Base-by-base conservation (phyloP, 257 asterid genomes). In the Oldenlandia corymbosa region DNA sequence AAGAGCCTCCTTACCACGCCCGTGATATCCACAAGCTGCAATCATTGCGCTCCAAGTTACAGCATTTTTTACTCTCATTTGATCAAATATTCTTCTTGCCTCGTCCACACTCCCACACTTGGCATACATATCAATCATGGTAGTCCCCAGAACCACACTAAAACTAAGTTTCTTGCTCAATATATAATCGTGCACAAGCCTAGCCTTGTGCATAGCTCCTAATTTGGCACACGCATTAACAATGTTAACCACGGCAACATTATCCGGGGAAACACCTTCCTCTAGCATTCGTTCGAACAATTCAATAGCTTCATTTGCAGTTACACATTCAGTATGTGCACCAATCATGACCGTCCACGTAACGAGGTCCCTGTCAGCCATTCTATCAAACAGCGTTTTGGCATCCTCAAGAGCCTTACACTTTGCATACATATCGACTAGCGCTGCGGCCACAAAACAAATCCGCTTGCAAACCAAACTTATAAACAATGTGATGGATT, bases 281-380 rank as follows among this genome's bases (percentile, higher is more conserved):
- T 55, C 68, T 63, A 50, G 69, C 91, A 79, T 81, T 45, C 65
- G 65, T 36, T 78, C 86, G 68, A 81, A 84, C 81, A 81, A 72
- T 42, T 7, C 43, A 58, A 81, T 55, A 18, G 81, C 86, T 68
- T 73, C 76, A n/a, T 64, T 63, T 4, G 84, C 75, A 26, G 63
- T 73, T 66, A 84, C 86, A 54, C 81, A 76, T 57, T 84, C 86
- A 34, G 85, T 71, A 64, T 36, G 76, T n/a, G 83, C 91, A 58
- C 91, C 85, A 39, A 80, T 82, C 92, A 85, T 84, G 55, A 79
- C 84, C 1, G 88, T 84, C 88, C 84, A 81, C 65, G 58, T 68
- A 51, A 81, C 79, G 6, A 84, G 74, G 41, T 79, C 88, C 60
- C 83, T 77, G 34, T 61, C 70, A 13, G 53, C 78, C 86, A 84